Conservation (phyloP, 495 filamentous ascomycete species). For the Parathielavia appendiculata region DNA sequence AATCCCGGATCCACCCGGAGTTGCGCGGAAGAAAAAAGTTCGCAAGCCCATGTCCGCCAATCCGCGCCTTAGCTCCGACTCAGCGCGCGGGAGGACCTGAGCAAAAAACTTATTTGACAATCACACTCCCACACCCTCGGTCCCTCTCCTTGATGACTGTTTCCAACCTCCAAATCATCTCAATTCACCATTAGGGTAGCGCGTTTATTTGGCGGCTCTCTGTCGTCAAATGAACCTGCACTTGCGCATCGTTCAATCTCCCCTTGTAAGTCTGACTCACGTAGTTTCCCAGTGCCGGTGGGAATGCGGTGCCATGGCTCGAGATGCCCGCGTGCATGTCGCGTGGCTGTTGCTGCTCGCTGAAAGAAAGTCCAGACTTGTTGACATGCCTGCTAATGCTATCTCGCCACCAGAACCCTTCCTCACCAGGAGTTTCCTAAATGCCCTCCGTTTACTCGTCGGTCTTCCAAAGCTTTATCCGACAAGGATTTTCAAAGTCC, state of each 20-base stretch:
- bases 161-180: constrained; percentile 18
- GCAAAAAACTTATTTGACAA: constrained; percentile 13
- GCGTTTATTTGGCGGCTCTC: constrained; percentile 59
- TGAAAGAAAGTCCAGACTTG: no score
- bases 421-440: constrained; percentile 49
- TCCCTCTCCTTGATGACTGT: constrained; percentile 12
- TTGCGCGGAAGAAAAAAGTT: constrained; percentile 15
- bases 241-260: constrained; percentile 38
- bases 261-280: constrained; percentile 41
- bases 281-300: neutral
- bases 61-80: neutral
- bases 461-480: constrained; percentile 79
- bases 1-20: constrained; percentile 16
- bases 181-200: constrained; percentile 35
- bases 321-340: neutral
- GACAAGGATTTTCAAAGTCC: constrained; percentile 91
- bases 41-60: neutral
- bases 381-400: neutral
- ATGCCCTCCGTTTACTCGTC: constrained; percentile 57
- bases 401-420: constrained; percentile 29
- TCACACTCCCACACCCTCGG: constrained; percentile 21
- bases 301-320: no score
- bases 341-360: neutral
- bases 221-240: constrained; percentile 71
- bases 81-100: neutral